Evolutionary conservation across 306 rosid genomes (phyloP), one percentile per base, ranked within the genome.

Genomic region (Myrica gale): DNA sequence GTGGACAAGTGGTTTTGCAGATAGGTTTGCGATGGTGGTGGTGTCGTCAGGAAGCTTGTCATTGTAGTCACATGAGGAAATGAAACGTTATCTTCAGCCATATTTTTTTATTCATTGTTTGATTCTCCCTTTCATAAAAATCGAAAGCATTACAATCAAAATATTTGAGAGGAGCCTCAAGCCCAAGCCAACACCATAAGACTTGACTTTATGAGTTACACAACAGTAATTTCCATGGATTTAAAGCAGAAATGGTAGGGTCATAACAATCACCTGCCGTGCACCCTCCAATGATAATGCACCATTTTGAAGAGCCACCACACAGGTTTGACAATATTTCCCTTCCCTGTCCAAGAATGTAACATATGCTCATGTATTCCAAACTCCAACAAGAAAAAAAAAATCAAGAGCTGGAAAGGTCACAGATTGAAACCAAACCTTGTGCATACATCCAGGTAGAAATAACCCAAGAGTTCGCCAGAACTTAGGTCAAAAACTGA

Each of bases 271-370:
- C 53, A 95, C 99, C 99, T 95, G 97, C 3, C 83, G 87, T 13
- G 79, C 75, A 58, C 87, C 86, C 68, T 83, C 88, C 76, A 53
- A 75, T 79, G 85, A 82, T 81, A 81, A 85, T 80, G 92, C 97
- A 85, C 89, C 86, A 79, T 92, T 95, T 86, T 95, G 99, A 77
- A 95, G 92, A 82, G 97, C 89, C 85, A 95, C 85, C 81, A 89
- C 97, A 85, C 97, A 92, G 39, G 89, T 88, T 76, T 92, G 93
- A 75, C 81, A 83, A 79, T 88, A 95, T 82, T 95, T 95, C 73
- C 91, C 97, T 81, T 90, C 90, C 90, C 97, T 95, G 88, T 79
- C 52, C 78, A 74, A 79, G 72, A 41, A 56, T 68, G 80, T 50
- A 85, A 71, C 13, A 76, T 20, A 72, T 82, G 55, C 70, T 45